phyloP scores from a whole-genome alignment of 2,329 filamentous ascomycete genomes.

The Xylaria sp. region DNA sequence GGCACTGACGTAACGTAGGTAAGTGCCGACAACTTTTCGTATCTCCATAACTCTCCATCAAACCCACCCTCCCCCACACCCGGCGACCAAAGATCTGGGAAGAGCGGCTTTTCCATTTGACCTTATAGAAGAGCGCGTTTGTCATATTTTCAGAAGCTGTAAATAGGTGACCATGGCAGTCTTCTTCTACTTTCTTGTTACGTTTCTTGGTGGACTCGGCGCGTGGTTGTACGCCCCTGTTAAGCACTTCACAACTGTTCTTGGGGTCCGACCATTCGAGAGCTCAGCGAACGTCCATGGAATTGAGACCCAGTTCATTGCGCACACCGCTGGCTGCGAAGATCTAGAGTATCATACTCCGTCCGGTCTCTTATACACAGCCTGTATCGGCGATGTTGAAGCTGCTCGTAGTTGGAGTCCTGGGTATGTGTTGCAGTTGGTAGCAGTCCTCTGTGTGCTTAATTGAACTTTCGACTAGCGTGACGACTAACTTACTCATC shows the following conservation, averaged over 20 bases:
- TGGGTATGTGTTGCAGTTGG: slow-evolving; percentile 35
- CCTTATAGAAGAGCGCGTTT: background rate
- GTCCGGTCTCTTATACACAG: slow-evolving; percentile 63
- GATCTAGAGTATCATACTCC: slow-evolving; percentile 66
- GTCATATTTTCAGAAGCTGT: background rate
- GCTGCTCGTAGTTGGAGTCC: slow-evolving; percentile 41
- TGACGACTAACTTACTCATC: slow-evolving; percentile 4
- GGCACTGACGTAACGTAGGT: background rate
- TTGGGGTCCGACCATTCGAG: slow-evolving; percentile 38
- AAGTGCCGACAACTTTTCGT: background rate
- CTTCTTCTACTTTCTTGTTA: slow-evolving; percentile 33
- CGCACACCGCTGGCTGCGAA: slow-evolving; percentile 66
- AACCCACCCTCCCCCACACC: too few relatives aligned
- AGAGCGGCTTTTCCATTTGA: background rate
- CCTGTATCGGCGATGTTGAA: slow-evolving; percentile 59
- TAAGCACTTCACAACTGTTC: slow-evolving; percentile 29
- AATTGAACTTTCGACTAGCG: background rate
- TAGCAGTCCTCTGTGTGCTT: background rate
- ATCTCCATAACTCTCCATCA: background rate
- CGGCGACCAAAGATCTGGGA: background rate
- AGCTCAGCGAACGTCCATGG: slow-evolving; percentile 40
- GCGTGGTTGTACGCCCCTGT: slow-evolving; percentile 40
- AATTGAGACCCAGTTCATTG: slow-evolving; percentile 50
- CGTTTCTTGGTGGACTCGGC: slow-evolving; percentile 37
- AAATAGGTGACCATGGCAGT: slow-evolving; percentile 35